Percentiles rank a stretch among this genome's conserved stretches.
phyloP scores from a whole-genome alignment of 306 rosid species.

The Acacia acuminata region DNA sequence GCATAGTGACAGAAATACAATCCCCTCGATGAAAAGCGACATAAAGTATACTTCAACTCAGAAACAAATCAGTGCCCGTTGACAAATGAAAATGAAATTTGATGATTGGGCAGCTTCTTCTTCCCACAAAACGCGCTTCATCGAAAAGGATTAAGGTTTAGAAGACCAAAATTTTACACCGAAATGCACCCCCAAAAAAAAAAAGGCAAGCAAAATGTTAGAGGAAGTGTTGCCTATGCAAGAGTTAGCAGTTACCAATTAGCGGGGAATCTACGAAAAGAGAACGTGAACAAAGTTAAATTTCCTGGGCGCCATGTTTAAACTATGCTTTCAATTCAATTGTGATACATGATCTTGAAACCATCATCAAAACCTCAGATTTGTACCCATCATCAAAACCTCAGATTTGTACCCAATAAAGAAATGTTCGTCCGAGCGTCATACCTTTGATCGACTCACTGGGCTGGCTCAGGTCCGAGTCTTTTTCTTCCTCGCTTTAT shows the following conservation, averaged over 20 bases:
- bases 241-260: neutral
- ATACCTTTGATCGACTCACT: conserved; percentile 5
- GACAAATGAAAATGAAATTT: neutral
- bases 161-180: neutral
- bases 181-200: neutral
- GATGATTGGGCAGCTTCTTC: neutral
- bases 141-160: neutral
- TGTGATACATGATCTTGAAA: neutral
- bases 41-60: neutral
- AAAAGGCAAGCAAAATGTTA: neutral
- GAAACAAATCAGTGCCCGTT: neutral
- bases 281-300: neutral
- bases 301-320: neutral
- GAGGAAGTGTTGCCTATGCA: neutral
- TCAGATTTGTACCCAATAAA: neutral
- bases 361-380: neutral
- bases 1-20: neutral
- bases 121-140: neutral
- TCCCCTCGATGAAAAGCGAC: neutral
- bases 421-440: neutral
- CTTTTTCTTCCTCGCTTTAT: neutral
- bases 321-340: neutral
- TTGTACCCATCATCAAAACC: neutral
- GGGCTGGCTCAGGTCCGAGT: neutral
- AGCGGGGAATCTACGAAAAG: conserved; percentile 5